Conservation (phyloP, 495 filamentous ascomycete species). For the Letharia lupina region DNA sequence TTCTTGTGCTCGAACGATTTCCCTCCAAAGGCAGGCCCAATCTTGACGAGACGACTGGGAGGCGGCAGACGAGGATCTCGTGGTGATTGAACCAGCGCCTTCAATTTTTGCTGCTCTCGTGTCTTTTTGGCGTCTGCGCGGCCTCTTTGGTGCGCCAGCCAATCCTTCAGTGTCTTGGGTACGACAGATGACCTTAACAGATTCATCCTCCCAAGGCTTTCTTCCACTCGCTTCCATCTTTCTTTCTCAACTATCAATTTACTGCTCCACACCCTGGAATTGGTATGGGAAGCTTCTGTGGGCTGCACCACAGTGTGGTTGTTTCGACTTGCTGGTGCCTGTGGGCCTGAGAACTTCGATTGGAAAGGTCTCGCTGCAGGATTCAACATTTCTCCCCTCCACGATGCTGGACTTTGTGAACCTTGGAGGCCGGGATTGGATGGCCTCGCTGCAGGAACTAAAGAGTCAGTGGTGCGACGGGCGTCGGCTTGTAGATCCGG, state of each 20-base stretch:
- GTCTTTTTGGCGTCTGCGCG: conserved; percentile 6
- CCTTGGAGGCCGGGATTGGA: background rate
- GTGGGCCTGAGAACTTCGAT: background rate
- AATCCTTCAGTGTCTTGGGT: conserved; percentile 23
- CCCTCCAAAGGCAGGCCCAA: conserved; percentile 17
- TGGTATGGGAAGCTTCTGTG: conserved; percentile 18
- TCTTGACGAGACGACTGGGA: conserved; percentile 3
- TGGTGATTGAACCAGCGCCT: background rate
- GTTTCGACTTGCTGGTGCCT: background rate
- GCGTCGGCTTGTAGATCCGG: background rate
- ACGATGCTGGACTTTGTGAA: background rate
- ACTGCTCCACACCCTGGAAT: conserved; percentile 28
- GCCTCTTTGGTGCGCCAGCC: conserved; percentile 21
- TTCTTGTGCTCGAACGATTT: conserved; percentile 22
- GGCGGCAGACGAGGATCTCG: conserved; percentile 2
- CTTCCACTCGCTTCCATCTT: conserved; percentile 20
- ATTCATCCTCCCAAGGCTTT: conserved; percentile 17
- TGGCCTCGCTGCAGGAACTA: background rate
- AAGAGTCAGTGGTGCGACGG: background rate
- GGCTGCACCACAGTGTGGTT: background rate
- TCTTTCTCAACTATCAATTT: conserved; percentile 19
- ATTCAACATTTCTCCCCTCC: background rate
- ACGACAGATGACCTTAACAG: conserved; percentile 24
- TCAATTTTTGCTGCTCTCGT: conserved; percentile 1
- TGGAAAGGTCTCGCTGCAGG: background rate